Evolutionary conservation across 495 filamentous ascomycete species (phyloP), one percentile per base, ranked within the genome.

Genomic region (Xylaria sp.): DNA sequence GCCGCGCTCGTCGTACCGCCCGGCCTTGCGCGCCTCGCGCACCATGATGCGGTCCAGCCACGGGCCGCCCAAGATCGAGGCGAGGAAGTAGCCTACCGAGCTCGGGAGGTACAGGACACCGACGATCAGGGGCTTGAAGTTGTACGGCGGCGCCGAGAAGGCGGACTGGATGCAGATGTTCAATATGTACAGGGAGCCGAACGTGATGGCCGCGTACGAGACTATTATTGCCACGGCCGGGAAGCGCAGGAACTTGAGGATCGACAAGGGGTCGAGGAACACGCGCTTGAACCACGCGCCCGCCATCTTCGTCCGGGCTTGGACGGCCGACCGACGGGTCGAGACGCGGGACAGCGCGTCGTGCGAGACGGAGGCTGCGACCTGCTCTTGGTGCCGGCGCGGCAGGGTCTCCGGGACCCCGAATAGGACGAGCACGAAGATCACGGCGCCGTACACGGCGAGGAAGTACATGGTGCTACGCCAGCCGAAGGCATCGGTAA

Each of bases 31-130:
- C 5, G 94, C 94, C 81, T 95, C 91, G 5, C 92, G 89, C 46
- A 88, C 85, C 95, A 98, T 98, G 79, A 98, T 97, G 41, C 77
- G 79, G 80, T 98, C 95, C 79, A 93, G 92, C 95, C 95, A 98
- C 48, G 83, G 84, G 1, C 95, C 95, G 48, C 95, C 95, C 31
- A 93, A 80, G 7, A 93, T 63, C 71, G 90, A 92, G 8, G 92
- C 87, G 4, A 89, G 74, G 33, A 97, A 77, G 79, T 97, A 98
- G 15, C 95, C 95, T 14, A 96, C 63, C 0, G 92, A 91, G 58
- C 88, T 88, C 0, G 95, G 92, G 37, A 97, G 89, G 78, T 98
- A 98, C 6, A 94, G 82, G 26, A 96, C 83, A 26, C 95, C 91
- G 69, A 98, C 82, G 43, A 95, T 89, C 73, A 93, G 84, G 11